Evolutionary conservation across 345 rosid species (phyloP), one percentile per base, ranked within the genome.

Genomic region (Jatropha curcas): DNA sequence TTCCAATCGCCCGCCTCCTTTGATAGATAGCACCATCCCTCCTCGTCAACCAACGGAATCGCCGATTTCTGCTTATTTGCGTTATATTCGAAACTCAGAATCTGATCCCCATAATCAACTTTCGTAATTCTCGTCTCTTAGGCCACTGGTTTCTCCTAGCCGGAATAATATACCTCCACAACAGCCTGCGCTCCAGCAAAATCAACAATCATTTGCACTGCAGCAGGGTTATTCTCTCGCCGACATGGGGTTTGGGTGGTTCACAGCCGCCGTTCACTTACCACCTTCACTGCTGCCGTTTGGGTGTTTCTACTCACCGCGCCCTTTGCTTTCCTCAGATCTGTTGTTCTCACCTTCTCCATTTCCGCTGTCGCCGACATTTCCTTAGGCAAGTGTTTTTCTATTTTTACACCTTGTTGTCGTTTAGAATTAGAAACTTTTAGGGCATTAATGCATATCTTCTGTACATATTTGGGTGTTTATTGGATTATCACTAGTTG

Each of bases 241-340:
- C 67, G 13, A 37, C 71, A 17, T 61, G 71, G 4, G 75, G 51
- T 6, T 51, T 50, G 72, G 19, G 13, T 9, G 75, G 71, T 14
- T 66, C 72, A 25, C 84, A 67, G 48, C 70, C 74, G 66, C 87
- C 75, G 74, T 86, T 17, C 86, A 85, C 62, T 46, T 86, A 35
- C 86, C 89, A 1, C 50, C 81, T 6, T 80, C 88, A 6, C 89
- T 85, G 19, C 66, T 76, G 28, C 82, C 90, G 5, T 91, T 90
- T 17, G 99, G 99, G 20, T 91, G 96, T 81, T 65, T 89, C 62
- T 92, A 80, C 68, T 92, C 99, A 45, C 96, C 98, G 3, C 76
- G 85, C 52, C 85, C 87, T 52, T 73, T 88, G 45, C 83, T 86
- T 46, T 93, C 97, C 27, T 92, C 92, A 46, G 77, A 87, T 72